A percentile compares a stretch with the other conserved stretches of the same genome.
Evolutionary conservation across 2,329 filamentous ascomycete genomes (phyloP).

Genomic region (Xylariaceae sp.): DNA sequence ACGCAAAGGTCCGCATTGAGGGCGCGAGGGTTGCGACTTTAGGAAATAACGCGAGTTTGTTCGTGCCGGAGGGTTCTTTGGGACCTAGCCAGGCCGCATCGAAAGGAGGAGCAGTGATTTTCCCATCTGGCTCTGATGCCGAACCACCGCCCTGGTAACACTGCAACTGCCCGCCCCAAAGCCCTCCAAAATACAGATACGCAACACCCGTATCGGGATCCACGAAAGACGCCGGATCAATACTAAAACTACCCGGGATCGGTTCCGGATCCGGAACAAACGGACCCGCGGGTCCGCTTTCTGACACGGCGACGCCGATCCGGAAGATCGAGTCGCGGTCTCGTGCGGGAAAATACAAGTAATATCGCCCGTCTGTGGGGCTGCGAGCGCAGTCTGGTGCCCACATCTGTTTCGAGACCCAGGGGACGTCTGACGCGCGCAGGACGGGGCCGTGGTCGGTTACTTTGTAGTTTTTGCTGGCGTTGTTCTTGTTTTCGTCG

Average conservation of each 20-base stretch:
- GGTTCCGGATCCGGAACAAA: constrained; percentile 62
- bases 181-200: constrained; percentile 72
- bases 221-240: constrained; percentile 73
- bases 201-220: constrained; percentile 58
- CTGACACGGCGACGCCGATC: constrained; percentile 66
- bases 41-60: constrained; percentile 57
- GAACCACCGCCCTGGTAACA: constrained; percentile 66
- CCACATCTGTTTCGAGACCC: constrained; percentile 78
- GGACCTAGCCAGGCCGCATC: constrained; percentile 51
- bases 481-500: too few species aligned
- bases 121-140: constrained; percentile 17
- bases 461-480: too few species aligned
- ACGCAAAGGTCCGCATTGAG: constrained; percentile 63
- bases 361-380: constrained; percentile 64
- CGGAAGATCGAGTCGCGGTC: constrained; percentile 68
- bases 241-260: constrained; percentile 68
- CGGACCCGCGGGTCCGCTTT: constrained; percentile 64
- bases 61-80: constrained; percentile 55
- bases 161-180: constrained; percentile 79
- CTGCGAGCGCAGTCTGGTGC: constrained; percentile 70
- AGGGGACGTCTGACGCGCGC: constrained; percentile 62
- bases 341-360: constrained; percentile 73
- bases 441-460: constrained; percentile 68
- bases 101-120: constrained; percentile 36
- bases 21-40: constrained; percentile 60